Evolutionary conservation across 164 flowering plant genomes (phyloP).

Genomic region (Kalanchoe fedtschenkoi): DNA sequence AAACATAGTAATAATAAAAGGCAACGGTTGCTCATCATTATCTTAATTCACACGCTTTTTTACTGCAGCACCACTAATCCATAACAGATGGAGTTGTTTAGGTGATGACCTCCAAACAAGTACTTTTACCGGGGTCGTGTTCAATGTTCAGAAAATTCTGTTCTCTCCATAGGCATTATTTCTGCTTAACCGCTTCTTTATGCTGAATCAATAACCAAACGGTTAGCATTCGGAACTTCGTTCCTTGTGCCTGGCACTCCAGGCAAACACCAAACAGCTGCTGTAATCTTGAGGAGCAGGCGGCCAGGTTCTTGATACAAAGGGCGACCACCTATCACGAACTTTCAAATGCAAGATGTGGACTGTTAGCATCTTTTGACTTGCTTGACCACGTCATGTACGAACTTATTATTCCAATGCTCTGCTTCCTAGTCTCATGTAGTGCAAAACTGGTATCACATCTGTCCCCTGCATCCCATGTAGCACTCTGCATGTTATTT

Average conservation of each 20-base stretch:
- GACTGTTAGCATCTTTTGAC: slow-evolving; percentile 23
- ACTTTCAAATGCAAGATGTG: slow-evolving; percentile 42
- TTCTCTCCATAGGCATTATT: too few relatives aligned
- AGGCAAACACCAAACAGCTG: slow-evolving; percentile 81
- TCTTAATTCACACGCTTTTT: too few relatives aligned
- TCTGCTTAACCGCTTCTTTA: too few relatives aligned
- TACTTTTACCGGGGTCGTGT: too few relatives aligned
- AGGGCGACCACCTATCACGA: slow-evolving; percentile 57
- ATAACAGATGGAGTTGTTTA: too few relatives aligned
- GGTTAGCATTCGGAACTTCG: slow-evolving; percentile 42
- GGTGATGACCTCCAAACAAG: too few relatives aligned
- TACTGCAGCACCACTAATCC: too few relatives aligned
- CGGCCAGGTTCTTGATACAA: slow-evolving; percentile 53
- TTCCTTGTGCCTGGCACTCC: slow-evolving; percentile 85
- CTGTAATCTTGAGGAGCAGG: slow-evolving; percentile 54
- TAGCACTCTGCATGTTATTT: slow-evolving; percentile 41
- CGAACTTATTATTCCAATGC: slow-evolving; percentile 28
- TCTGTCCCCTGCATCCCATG: slow-evolving; percentile 51
- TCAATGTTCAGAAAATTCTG: too few relatives aligned
- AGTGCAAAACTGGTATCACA: slow-evolving; percentile 29
- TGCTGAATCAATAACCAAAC: too few relatives aligned
- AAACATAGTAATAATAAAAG: too few relatives aligned
- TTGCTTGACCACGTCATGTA: slow-evolving; percentile 28
- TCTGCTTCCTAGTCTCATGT: slow-evolving; percentile 34
- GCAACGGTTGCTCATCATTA: too few relatives aligned